Evolutionary conservation across 164 flowering plant species (phyloP).

Genomic region (Taxillus chinensis): DNA sequence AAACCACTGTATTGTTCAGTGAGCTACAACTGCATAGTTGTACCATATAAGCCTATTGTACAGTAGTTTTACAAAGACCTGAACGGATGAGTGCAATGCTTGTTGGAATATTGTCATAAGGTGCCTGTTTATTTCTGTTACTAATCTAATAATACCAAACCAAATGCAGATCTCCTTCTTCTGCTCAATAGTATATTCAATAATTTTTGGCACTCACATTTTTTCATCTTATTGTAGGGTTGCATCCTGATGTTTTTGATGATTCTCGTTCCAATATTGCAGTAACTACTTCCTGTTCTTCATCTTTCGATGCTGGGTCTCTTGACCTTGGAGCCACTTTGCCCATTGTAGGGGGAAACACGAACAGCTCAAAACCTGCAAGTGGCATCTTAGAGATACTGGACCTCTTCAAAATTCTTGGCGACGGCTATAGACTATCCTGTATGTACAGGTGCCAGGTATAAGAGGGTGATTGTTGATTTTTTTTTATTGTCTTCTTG

Average conservation of each 20-base stretch:
- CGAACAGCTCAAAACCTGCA: slow-evolving; percentile 28
- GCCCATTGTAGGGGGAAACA: slow-evolving; percentile 17
- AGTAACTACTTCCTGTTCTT: slow-evolving; percentile 28
- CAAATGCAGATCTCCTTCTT: too few relatives aligned
- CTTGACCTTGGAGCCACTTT: slow-evolving; percentile 34
- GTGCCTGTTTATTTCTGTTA: too few relatives aligned
- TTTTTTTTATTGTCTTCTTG: not conserved
- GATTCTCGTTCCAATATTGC: slow-evolving; percentile 43
- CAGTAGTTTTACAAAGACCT: too few relatives aligned
- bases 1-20: too few relatives aligned
- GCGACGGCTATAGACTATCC: slow-evolving; percentile 85
- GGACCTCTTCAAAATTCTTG: slow-evolving; percentile 62
- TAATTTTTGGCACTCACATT: too few relatives aligned
- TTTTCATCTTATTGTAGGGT: slow-evolving; percentile 34
- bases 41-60: too few relatives aligned
- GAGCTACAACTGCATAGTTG: too few relatives aligned
- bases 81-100: too few relatives aligned
- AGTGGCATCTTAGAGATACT: slow-evolving; percentile 60
- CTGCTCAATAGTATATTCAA: too few relatives aligned
- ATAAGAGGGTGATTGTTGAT: slow-evolving; percentile 8
- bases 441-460: slow-evolving; percentile 84
- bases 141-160: too few relatives aligned
- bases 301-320: slow-evolving; percentile 36
- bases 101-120: too few relatives aligned
- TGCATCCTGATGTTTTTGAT: slow-evolving; percentile 47